Base-by-base conservation (phyloP, 768 basidiomycete species). In the Guyanaporus albipodus region DNA sequence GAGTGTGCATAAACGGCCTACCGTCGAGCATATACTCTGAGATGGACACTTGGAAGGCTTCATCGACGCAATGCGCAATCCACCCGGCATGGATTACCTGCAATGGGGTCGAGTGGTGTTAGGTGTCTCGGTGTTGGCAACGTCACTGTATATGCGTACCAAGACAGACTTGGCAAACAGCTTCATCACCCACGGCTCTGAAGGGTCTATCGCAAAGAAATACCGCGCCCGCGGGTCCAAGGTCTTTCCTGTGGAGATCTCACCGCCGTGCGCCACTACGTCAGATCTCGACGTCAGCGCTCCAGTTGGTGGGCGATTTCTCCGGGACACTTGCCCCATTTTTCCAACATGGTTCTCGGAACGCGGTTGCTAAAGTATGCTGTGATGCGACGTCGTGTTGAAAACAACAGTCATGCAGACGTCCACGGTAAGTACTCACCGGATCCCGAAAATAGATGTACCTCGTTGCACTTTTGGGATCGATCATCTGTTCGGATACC, bases 81-180 rank as follows among this genome's bases (percentile, higher is more conserved):
- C 64, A 66, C 4, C 55, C 59, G 10, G 44, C 66, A 35, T 66
- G 66, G 17, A 66, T 54, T 11, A 66, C 64, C 64, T 66, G 18
- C 6, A 11, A 14, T 19, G n/a, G 9, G 19, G 15, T 5, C 6
- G 28, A 35, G 9, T 27, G 21, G 7, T 28, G 15, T 39, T 14
- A 14, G 17, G n/a, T n/a, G n/a, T n/a, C n/a, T n/a, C n/a, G n/a
- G n/a, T n/a, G n/a, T n/a, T n/a, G n/a, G n/a, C n/a, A n/a, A n/a
- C n/a, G n/a, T n/a, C 28, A 42, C 18, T 12, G 19, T 49, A 35
- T 53, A 49, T 46, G 49, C 64, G 53, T 31, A 67, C 64, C 52
- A 54, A 38, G 15, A 66, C 53, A 12, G 64, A 66, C 41, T 59
- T 66, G 35, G 61, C 41, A 37, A 54, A 49, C 6, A 66, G 26